phyloP scores from a whole-genome alignment of 1,284 basidiomycete genomes.

The Waitea zeae region DNA sequence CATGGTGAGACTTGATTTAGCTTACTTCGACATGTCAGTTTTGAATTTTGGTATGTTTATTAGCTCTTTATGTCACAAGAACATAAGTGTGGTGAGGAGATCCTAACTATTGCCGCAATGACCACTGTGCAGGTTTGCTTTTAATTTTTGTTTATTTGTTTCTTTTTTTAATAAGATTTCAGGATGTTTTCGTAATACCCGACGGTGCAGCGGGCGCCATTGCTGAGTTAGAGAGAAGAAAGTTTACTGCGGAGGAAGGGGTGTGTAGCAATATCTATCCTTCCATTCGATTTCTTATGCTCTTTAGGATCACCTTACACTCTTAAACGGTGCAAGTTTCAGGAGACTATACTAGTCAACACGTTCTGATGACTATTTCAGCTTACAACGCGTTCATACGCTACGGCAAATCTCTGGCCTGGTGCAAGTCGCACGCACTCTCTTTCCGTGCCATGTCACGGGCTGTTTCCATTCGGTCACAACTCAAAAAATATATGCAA shows the following conservation, averaged over 20 bases:
- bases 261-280: conserved; percentile 24
- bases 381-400: conserved; percentile 85
- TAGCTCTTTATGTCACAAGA: conserved; percentile 78
- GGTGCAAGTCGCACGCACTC: conserved; percentile 86
- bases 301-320: conserved; percentile 75
- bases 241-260: conserved; percentile 96
- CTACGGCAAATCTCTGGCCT: conserved; percentile 69
- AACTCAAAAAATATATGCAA: conserved; percentile 85
- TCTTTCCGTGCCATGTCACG: conserved; percentile 88
- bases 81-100: conserved; percentile 81
- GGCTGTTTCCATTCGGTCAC: conserved; percentile 80
- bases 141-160: too few relatives aligned
- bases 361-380: conserved; percentile 15
- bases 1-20: conserved; percentile 34
- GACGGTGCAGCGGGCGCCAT: conserved; percentile 73
- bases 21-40: conserved; percentile 12
- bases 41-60: conserved; percentile 2
- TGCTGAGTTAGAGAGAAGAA: conserved; percentile 79
- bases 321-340: conserved; percentile 58
- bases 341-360: conserved; percentile 2
- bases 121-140: conserved; percentile 81
- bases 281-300: conserved; percentile 1
- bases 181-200: conserved; percentile 79
- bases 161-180: too few relatives aligned
- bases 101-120: conserved; percentile 93